Conservation (phyloP, 352 stramenopile genomes). For the Phytophthora agathidicida region DNA sequence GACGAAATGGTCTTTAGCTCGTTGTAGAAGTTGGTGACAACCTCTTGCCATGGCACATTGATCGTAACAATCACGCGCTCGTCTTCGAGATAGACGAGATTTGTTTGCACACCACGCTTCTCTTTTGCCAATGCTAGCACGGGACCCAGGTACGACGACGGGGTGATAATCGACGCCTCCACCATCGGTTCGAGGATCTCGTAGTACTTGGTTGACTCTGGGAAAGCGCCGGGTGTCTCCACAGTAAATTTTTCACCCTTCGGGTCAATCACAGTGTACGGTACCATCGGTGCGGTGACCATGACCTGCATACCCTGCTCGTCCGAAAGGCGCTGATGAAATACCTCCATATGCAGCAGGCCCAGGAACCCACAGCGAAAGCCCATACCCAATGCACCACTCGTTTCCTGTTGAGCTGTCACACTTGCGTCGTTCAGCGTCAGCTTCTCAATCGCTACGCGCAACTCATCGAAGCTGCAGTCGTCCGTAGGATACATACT, state of each 20-base stretch:
- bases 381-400: conserved; percentile 93
- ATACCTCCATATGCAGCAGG: conserved; percentile 98
- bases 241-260: conserved; percentile 49
- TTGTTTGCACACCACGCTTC: conserved; percentile 90
- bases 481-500: conserved; percentile 98
- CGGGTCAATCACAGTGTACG: conserved; percentile 92
- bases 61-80: conserved; percentile 94
- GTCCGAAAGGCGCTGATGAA: conserved; percentile 97
- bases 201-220: conserved; percentile 87
- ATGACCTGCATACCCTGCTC: conserved; percentile 98
- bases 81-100: conserved; percentile 96
- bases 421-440: conserved; percentile 98
- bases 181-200: conserved; percentile 96
- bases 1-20: conserved; percentile 96
- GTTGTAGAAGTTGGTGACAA: conserved; percentile 99
- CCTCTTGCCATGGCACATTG: conserved; percentile 97
- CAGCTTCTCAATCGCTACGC: conserved; percentile 95
- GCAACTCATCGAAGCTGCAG: conserved; percentile 96
- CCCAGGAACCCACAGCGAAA: conserved; percentile 98
- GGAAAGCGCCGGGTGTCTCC: conserved; percentile 81
- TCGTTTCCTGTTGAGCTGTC: conserved; percentile 95
- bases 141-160: conserved; percentile 93
- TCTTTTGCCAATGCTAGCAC: conserved; percentile 96
- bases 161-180: conserved; percentile 96
- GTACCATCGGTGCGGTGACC: conserved; percentile 98